Evolutionary conservation across 306 rosid genomes (phyloP), one percentile per base, ranked within the genome.

Genomic region (Crataegus laevigata): DNA sequence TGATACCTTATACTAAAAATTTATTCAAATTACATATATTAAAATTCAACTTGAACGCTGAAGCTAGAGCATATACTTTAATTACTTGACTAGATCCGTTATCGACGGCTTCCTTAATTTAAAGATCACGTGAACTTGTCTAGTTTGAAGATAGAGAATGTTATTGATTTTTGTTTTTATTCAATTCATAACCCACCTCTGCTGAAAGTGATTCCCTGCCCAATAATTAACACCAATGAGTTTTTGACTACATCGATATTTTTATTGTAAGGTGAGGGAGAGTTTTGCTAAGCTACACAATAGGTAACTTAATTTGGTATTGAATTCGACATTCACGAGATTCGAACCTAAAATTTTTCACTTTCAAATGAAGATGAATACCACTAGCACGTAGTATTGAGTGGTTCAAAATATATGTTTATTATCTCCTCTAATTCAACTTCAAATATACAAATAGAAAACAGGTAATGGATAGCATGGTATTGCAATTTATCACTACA

Each of bases 261-360:
- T 36, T 36, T 36, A 36, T 7, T 0, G 1, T 36, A 36, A 34
- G 1, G 2, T 2, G 2, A 36, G 9, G 40, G 0, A 0, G 0
- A 36, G 40, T 36, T 36, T 0, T 0, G 10, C 2, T 36, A 36
- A 36, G 38, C 0, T 0, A 36, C 2, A 36, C 9, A 36, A 1
- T 36, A 0, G 10, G 0, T 2, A 36, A 2, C 2, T 1, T 36
- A 36, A 7, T 36, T 36, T 36, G 2, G 2, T 36, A 36, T 36
- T 9, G 40, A 36, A 36, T 36, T 36, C 2, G 0, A 0, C 40
- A 36, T 36, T 2, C 0, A 7, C 10, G 10, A 36, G 0, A 34
- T 34, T 34, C 8, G 38, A 34, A 34, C 8, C 38, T 34, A 34
- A 34, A 1, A 6, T 1, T 2, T 34, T 1, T 34, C 2, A 6